Conservation (phyloP, 2,329 filamentous ascomycete genomes). For the Clonostachys rhizophaga region DNA sequence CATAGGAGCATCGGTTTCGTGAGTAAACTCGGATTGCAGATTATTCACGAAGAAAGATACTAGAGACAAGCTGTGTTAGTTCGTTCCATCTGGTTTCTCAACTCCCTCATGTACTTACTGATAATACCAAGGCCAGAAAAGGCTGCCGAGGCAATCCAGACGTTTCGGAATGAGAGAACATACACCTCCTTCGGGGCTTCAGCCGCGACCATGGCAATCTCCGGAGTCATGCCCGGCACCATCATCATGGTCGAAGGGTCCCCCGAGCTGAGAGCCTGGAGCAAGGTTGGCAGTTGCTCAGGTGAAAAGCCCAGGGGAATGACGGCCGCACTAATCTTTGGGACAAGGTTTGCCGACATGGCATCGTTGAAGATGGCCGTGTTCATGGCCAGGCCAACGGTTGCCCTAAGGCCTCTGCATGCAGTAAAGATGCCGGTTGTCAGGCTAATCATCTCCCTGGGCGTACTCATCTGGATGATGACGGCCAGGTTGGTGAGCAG, state of each 20-base stretch:
- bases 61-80: no score
- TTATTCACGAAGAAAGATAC: no score
- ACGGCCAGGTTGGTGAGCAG: constrained; percentile 22
- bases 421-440: constrained; percentile 27
- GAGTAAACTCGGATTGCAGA: no score
- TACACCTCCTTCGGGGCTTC: constrained; percentile 18
- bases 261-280: constrained; percentile 14
- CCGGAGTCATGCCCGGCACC: constrained; percentile 18
- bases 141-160: constrained; percentile 21
- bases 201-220: constrained; percentile 16
- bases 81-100: no score
- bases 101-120: no score
- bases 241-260: constrained; percentile 14
- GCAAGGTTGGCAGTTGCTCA: constrained; percentile 12
- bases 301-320: constrained; percentile 18
- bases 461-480: constrained; percentile 27
- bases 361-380: constrained; percentile 20
- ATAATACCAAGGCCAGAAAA: no score
- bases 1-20: no score
- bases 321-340: constrained; percentile 22
- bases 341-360: constrained; percentile 14
- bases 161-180: constrained; percentile 16
- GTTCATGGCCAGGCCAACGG: constrained; percentile 27
- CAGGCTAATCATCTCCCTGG: constrained; percentile 26
- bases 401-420: constrained; percentile 26